These are phyloP conservation scores for Hirschioporus abietinus DNA, from an alignment of 768 basidiomycete genomes.

Conservation along the genomic window DNA sequence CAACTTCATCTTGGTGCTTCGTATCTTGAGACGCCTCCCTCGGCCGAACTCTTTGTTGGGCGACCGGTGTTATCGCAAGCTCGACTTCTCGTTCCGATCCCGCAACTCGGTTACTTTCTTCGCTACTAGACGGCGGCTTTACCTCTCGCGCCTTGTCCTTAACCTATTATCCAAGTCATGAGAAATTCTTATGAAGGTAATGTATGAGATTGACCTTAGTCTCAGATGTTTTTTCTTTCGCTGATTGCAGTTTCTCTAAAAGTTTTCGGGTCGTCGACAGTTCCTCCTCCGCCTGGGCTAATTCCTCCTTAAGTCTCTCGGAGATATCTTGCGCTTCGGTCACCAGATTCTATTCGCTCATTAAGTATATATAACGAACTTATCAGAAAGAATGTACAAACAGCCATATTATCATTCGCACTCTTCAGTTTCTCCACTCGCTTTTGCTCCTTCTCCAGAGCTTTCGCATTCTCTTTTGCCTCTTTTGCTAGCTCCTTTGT, in stretches of 20 bases:
- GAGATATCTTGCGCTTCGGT: slow-evolving; percentile 22
- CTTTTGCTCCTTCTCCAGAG: slow-evolving; percentile 17
- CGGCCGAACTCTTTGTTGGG: slow-evolving; percentile 7
- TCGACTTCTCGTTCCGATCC: slow-evolving; percentile 26
- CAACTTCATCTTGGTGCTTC: neutral
- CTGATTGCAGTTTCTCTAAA: slow-evolving; percentile 11
- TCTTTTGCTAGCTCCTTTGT: slow-evolving; percentile 26
- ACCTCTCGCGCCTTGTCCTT: slow-evolving; percentile 27
- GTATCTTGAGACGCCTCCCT: neutral
- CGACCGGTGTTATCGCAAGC: slow-evolving; percentile 7
- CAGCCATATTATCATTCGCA: slow-evolving; percentile 4
- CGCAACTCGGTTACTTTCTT: slow-evolving; percentile 38
- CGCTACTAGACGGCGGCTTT: slow-evolving; percentile 30
- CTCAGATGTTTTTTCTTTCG: slow-evolving; percentile 10
- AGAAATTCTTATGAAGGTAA: neutral
- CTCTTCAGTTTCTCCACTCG: slow-evolving; percentile 5
- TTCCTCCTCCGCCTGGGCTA: slow-evolving; percentile 22
- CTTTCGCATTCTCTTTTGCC: slow-evolving; percentile 16
- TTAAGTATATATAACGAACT: neutral
- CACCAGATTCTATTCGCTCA: slow-evolving; percentile 7
- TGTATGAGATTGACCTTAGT: neutral
- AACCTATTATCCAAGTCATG: neutral
- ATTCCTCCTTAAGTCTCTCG: slow-evolving; percentile 26
- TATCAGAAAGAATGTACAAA: neutral
- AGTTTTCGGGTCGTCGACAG: slow-evolving; percentile 15